Percentiles rank a stretch among this genome's conserved stretches.
phyloP scores from a whole-genome alignment of 2,329 filamentous ascomycete genomes.

The Xylariaceae sp. region DNA sequence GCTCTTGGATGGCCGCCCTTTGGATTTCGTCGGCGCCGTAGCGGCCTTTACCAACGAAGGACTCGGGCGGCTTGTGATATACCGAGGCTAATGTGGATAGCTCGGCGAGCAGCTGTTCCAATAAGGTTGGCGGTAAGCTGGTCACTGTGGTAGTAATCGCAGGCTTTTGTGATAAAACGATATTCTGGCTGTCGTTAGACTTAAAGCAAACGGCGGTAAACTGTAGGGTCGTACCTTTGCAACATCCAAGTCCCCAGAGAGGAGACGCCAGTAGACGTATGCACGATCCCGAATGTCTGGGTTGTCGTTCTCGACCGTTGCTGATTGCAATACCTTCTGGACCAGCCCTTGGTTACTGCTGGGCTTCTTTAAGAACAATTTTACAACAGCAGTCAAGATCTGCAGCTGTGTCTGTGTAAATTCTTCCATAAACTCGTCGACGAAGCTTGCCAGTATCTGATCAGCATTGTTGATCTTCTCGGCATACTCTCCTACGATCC shows the following conservation, averaged over 20 bases:
- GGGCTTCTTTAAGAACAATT: slow-evolving; percentile 95
- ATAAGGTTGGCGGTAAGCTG: slow-evolving; percentile 74
- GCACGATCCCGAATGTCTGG: slow-evolving; percentile 95
- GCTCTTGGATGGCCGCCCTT: slow-evolving; percentile 92
- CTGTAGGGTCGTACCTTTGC: slow-evolving; percentile 63
- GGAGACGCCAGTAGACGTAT: slow-evolving; percentile 95
- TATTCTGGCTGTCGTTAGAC: slow-evolving; percentile 53
- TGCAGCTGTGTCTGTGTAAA: slow-evolving; percentile 99
- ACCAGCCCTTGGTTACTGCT: slow-evolving; percentile 87
- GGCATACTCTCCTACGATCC: slow-evolving; percentile 98
- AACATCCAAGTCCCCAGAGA: slow-evolving; percentile 87
- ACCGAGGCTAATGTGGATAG: slow-evolving; percentile 94
- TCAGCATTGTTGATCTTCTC: slow-evolving; percentile 99
- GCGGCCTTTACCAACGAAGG: slow-evolving; percentile 94
- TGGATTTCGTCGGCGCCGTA: slow-evolving; percentile 94
- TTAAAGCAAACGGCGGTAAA: neutral
- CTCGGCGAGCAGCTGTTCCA: slow-evolving; percentile 88
- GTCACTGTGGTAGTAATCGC: slow-evolving; percentile 93
- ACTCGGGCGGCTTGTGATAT: slow-evolving; percentile 96
- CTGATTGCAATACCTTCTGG: slow-evolving; percentile 88
- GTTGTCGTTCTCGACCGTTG: slow-evolving; percentile 94
- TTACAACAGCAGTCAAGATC: slow-evolving; percentile 94
- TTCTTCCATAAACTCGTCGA: slow-evolving; percentile 92
- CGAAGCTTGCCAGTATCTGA: slow-evolving; percentile 86
- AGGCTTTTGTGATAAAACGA: slow-evolving; percentile 91